A percentile compares a stretch with the other conserved stretches of the same genome.
These are phyloP conservation scores for Paecilomyces variotii DNA, from an alignment of 2,329 filamentous ascomycete species.

Conservation along the genomic window DNA sequence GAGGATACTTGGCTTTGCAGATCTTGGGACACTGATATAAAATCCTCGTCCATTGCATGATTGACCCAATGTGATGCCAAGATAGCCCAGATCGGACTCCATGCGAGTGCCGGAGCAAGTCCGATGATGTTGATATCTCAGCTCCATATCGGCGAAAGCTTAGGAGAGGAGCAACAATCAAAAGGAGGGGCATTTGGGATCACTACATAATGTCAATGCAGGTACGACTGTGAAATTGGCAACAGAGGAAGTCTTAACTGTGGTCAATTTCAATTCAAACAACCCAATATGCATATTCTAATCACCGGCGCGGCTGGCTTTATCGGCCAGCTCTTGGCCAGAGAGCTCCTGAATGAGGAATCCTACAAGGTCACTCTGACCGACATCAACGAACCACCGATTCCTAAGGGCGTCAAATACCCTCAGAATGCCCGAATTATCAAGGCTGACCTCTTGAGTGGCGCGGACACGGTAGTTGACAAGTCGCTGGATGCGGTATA, in stretches of 20 bases:
- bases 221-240: neutral
- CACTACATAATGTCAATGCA: neutral
- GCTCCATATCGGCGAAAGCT: neutral
- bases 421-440: constrained; percentile 45
- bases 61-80: neutral
- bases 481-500: constrained; percentile 47
- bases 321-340: constrained; percentile 54
- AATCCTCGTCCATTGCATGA: neutral
- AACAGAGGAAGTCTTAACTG: neutral
- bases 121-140: constrained; percentile 2
- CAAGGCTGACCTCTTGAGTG: constrained; percentile 45
- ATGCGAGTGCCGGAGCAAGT: constrained; percentile 5
- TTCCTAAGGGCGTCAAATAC: constrained; percentile 42
- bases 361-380: constrained; percentile 46
- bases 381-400: constrained; percentile 47
- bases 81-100: neutral
- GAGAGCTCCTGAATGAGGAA: constrained; percentile 45
- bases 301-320: constrained; percentile 60
- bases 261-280: neutral
- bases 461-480: constrained; percentile 29
- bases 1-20: neutral
- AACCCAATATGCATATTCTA: constrained; percentile 42
- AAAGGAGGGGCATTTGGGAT: neutral
- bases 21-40: neutral
- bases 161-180: neutral